Evolutionary conservation across 768 basidiomycete species (phyloP).

Genomic region (Arthromyces matolae): DNA sequence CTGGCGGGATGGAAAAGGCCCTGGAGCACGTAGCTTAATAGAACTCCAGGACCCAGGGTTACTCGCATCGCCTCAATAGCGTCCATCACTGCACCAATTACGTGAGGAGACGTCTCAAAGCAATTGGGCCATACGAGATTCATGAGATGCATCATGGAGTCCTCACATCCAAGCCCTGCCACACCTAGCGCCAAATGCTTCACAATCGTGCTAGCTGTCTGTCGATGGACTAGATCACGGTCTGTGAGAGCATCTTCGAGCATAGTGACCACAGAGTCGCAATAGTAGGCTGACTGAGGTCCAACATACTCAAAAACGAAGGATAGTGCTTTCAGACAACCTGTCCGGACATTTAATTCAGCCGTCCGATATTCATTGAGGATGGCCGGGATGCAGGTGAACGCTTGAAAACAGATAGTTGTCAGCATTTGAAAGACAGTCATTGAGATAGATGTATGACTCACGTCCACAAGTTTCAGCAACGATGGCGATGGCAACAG

Average conservation of each 20-base stretch:
- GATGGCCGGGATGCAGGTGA: slow-evolving; percentile 98
- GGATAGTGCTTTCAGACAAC: slow-evolving; percentile 96
- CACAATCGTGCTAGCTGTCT: slow-evolving; percentile 97
- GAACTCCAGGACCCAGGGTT: slow-evolving; percentile 88
- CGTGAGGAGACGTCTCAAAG: slow-evolving; percentile 97
- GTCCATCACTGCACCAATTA: slow-evolving; percentile 97
- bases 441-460: slow-evolving; percentile 16
- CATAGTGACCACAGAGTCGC: slow-evolving; percentile 96
- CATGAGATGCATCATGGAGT: slow-evolving; percentile 96
- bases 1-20: slow-evolving; percentile 97
- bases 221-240: slow-evolving; percentile 96
- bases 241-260: slow-evolving; percentile 98
- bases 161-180: slow-evolving; percentile 95
- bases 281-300: slow-evolving; percentile 93
- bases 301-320: slow-evolving; percentile 99
- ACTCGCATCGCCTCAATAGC: slow-evolving; percentile 97
- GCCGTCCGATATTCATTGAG: slow-evolving; percentile 98
- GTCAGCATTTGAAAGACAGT: slow-evolving; percentile 5
- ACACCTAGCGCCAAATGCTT: slow-evolving; percentile 97
- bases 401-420: slow-evolving; percentile 43
- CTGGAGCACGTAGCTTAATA: slow-evolving; percentile 90
- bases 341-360: slow-evolving; percentile 97
- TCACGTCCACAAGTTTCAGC: slow-evolving; percentile 87
- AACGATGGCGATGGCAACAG: slow-evolving; percentile 95
- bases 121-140: slow-evolving; percentile 99